Percentiles rank a stretch among this genome's conserved stretches.
phyloP scores from a whole-genome alignment of 805 yeast genomes.

The Suhomyces canberraensis region DNA sequence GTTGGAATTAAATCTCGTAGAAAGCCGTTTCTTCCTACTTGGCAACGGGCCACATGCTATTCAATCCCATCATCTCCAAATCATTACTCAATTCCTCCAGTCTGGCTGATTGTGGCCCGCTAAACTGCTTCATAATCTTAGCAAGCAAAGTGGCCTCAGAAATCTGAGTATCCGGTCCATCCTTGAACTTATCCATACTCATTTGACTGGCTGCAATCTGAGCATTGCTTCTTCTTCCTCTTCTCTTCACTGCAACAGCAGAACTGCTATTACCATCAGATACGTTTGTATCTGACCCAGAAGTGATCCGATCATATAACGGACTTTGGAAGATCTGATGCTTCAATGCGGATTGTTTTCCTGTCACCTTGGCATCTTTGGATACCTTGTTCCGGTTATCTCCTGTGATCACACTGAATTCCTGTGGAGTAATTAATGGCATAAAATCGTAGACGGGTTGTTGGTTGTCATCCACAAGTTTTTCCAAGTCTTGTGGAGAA shows the following conservation, averaged over 20 bases:
- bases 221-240: conserved; percentile 33
- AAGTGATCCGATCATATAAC: conserved; percentile 34
- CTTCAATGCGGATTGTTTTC: conserved; percentile 23
- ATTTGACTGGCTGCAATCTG: conserved; percentile 1
- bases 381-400: conserved; percentile 28
- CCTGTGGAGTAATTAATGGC: conserved; percentile 37
- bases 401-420: conserved; percentile 39
- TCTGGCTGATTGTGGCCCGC: conserved; percentile 35
- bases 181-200: conserved; percentile 8
- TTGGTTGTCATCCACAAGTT: not conserved
- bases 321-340: conserved; percentile 41
- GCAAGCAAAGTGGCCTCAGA: conserved; percentile 39
- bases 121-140: conserved; percentile 41
- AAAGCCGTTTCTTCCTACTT: not conserved
- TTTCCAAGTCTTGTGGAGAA: not conserved
- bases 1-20: too few relatives aligned
- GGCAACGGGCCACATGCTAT: conserved; percentile 33
- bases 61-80: conserved; percentile 34
- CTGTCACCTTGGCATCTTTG: conserved; percentile 3
- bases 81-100: conserved; percentile 34
- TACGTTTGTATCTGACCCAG: conserved; percentile 39
- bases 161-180: conserved; percentile 16
- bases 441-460: conserved; percentile 37
- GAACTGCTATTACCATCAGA: conserved; percentile 16
- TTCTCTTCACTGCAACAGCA: conserved; percentile 24